Evolutionary conservation across 495 filamentous ascomycete genomes (phyloP).

Genomic region (Penicillium mononematosum): DNA sequence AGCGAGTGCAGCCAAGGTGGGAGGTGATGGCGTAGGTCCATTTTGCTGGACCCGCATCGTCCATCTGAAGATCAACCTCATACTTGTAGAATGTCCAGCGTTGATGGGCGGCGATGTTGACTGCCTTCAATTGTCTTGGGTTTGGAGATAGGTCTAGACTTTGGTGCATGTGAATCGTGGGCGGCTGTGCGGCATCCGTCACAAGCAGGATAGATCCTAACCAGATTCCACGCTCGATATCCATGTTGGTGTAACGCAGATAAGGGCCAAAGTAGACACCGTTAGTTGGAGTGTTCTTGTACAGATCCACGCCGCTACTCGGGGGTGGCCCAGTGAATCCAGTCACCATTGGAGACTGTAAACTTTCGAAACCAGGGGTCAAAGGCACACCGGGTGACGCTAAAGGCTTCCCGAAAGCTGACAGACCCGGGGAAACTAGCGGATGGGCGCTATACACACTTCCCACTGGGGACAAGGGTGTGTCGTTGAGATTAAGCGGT

Average conservation of each 20-base stretch:
- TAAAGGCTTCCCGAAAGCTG: slow-evolving; percentile 68
- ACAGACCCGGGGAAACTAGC: slow-evolving; percentile 68
- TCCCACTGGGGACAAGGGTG: slow-evolving; percentile 74
- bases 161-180: slow-evolving; percentile 94
- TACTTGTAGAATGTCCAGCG: slow-evolving; percentile 96
- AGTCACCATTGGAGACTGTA: slow-evolving; percentile 63
- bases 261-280: slow-evolving; percentile 99
- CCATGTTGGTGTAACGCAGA: slow-evolving; percentile 94
- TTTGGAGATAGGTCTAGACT: slow-evolving; percentile 90
- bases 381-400: slow-evolving; percentile 74
- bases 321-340: slow-evolving; percentile 86
- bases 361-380: slow-evolving; percentile 70
- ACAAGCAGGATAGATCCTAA: slow-evolving; percentile 79
- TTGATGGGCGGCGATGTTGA: slow-evolving; percentile 83
- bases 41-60: slow-evolving; percentile 73
- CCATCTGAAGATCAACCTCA: slow-evolving; percentile 89
- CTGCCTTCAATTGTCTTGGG: slow-evolving; percentile 81
- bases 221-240: slow-evolving; percentile 88
- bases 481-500: slow-evolving; percentile 72
- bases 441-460: slow-evolving; percentile 76
- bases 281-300: slow-evolving; percentile 89
- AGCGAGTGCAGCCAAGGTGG: slow-evolving; percentile 91
- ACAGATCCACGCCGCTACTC: slow-evolving; percentile 81
- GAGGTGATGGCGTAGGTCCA: slow-evolving; percentile 99
- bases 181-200: slow-evolving; percentile 88